Conservation (phyloP, 306 rosid genomes). For the Argentina anserina region DNA sequence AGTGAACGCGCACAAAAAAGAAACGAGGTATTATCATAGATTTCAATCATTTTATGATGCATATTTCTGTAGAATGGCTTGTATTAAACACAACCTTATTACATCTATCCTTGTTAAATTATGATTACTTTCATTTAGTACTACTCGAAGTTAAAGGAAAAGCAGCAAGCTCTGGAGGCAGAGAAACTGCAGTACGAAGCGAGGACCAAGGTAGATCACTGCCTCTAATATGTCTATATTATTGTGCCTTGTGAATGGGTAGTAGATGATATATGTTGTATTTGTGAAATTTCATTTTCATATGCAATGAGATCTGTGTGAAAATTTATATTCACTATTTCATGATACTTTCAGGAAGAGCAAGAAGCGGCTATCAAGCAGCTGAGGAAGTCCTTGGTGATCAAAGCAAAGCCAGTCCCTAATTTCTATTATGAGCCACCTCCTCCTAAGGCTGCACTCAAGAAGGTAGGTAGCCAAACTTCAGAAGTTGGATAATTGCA, state of each 20-base stretch:
- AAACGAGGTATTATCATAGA: slow-evolving; percentile 66
- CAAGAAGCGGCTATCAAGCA: slow-evolving; percentile 84
- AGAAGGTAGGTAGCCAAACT: slow-evolving; percentile 59
- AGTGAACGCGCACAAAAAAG: slow-evolving; percentile 74
- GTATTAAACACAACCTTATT: neutral
- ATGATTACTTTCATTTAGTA: slow-evolving; percentile 48
- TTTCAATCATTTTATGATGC: slow-evolving; percentile 15
- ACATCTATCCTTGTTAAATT: slow-evolving; percentile 13
- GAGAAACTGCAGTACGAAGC: slow-evolving; percentile 74
- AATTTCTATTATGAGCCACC: slow-evolving; percentile 87
- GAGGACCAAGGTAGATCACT: slow-evolving; percentile 62
- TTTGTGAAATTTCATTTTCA: slow-evolving; percentile 10
- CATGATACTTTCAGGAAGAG: slow-evolving; percentile 67
- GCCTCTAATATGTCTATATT: neutral
- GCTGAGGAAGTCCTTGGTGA: slow-evolving; percentile 76
- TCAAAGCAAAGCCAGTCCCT: slow-evolving; percentile 95
- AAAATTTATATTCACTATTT: slow-evolving; percentile 11
- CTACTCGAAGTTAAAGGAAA: slow-evolving; percentile 84
- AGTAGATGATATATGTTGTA: neutral
- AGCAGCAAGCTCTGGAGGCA: slow-evolving; percentile 81
- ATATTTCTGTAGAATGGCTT: slow-evolving; percentile 8
- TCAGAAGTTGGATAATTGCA: neutral
- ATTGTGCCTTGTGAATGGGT: slow-evolving; percentile 4
- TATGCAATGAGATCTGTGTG: neutral
- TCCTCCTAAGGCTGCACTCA: slow-evolving; percentile 76